Conservation (phyloP, 2,329 filamentous ascomycete genomes). For the Monilinia fructigena region DNA sequence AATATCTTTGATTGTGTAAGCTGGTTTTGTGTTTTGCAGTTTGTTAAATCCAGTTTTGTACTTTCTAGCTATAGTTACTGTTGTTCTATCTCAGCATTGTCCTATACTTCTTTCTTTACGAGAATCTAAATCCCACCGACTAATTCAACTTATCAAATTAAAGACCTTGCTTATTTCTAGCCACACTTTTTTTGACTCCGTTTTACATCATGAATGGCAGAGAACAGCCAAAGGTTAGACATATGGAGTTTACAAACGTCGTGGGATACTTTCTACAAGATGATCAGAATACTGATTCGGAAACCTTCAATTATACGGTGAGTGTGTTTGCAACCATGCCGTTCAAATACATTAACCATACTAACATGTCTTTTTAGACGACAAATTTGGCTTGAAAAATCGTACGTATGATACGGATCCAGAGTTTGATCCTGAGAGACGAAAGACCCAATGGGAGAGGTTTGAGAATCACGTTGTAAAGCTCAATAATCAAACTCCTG, state of each 20-base stretch:
- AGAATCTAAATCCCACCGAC: background rate
- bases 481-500: slow-evolving; percentile 50
- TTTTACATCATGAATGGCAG: slow-evolving; percentile 34
- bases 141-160: background rate
- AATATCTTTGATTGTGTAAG: slow-evolving; percentile 15
- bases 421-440: slow-evolving; percentile 43
- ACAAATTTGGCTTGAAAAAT: slow-evolving; percentile 64
- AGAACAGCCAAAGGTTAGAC: slow-evolving; percentile 19
- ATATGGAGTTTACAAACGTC: slow-evolving; percentile 55
- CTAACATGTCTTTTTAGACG: slow-evolving; percentile 45
- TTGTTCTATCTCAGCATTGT: background rate
- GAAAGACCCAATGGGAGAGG: slow-evolving; percentile 61
- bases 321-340: slow-evolving; percentile 59
- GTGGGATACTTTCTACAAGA: slow-evolving; percentile 66
- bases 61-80: background rate
- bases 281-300: slow-evolving; percentile 54
- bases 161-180: slow-evolving; percentile 34
- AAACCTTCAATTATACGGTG: slow-evolving; percentile 62
- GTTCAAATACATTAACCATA: background rate
- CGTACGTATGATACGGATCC: slow-evolving; percentile 56
- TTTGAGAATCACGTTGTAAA: slow-evolving; percentile 57
- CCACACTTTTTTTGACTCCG: slow-evolving; percentile 31
- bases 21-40: background rate
- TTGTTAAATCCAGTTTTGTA: too few species aligned
- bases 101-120: background rate